phyloP scores from a whole-genome alignment of 164 flowering plant genomes.

The Liquidambar formosana region DNA sequence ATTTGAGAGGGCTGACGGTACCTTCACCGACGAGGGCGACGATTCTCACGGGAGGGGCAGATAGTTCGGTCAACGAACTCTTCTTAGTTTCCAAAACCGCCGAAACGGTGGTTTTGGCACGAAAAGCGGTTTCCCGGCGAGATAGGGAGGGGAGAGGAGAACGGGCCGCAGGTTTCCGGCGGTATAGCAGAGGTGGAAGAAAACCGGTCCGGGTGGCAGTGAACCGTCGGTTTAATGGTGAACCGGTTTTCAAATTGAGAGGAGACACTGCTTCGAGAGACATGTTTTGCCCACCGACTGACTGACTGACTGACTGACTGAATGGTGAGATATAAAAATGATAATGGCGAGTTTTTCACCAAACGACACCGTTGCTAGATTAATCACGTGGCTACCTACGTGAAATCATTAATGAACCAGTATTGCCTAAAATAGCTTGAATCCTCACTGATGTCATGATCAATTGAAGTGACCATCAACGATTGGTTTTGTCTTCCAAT shows the following conservation, averaged over 20 bases:
- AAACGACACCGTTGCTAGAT: no score
- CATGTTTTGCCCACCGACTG: no score
- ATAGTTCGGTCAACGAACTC: not conserved
- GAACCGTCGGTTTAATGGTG: constrained; percentile 8
- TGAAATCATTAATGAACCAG: no score
- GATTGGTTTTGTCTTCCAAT: no score
- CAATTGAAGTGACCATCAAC: no score
- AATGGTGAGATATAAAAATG: no score
- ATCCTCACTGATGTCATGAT: no score
- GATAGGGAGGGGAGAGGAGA: not conserved
- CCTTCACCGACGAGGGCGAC: constrained; percentile 75
- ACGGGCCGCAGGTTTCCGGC: constrained; percentile 6
- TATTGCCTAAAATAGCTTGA: no score
- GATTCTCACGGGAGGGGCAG: constrained; percentile 55
- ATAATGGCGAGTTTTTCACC: no score
- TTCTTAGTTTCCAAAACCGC: constrained; percentile 33
- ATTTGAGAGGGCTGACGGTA: constrained; percentile 66
- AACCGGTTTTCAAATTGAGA: constrained; percentile 13
- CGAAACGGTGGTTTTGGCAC: constrained; percentile 1
- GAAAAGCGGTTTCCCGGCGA: constrained; percentile 13
- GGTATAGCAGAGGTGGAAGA: not conserved
- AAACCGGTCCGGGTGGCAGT: not conserved
- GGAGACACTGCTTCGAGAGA: constrained; percentile 21
- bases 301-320: no score
- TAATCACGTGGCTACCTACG: no score